Base-by-base conservation (phyloP, 257 asterid species). In the Solanum chilense region DNA sequence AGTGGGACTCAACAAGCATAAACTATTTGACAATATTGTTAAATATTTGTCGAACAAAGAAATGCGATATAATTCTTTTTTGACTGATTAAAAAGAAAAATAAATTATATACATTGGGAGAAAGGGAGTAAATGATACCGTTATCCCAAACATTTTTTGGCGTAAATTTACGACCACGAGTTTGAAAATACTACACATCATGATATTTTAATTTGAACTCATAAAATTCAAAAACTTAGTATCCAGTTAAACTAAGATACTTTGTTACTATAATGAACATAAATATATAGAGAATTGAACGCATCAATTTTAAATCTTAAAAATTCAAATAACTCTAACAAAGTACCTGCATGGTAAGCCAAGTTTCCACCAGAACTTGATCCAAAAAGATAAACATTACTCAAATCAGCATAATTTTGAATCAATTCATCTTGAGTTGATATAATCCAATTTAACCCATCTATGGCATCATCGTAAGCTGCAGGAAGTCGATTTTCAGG, bases 401-500 rank as follows among this genome's bases (percentile, higher is more conserved):
- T 75, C 29, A 91, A 80, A 90, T 91, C 92, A 3, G 92, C 88
- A 66, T 71, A 89, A 33, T 89, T 73, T 12, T 14, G 45, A 9
- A 91, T 81, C 93, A 91, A 91, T 23, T 90, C 88, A 10, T 90
- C 92, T 47, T 74, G 47, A 23, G 89, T 45, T n/a, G 21, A n/a
- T 16, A 60, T 86, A 10, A 91, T 23, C 92, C 92, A 91, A 35
- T 75, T 3, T 62, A 91, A 80, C 35, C 88, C 91, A 49, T 91
- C 93, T 86, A 91, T 83, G 37, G 91, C 92, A 58, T 91, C 93
- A 12, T 91, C 90, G 5, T 90, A 91, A 23, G 92, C 92, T 5
- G 91, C 92, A 4, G 93, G 93, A 2, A 91, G 90, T 45, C 91
- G 91, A 64, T 90, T 81, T 56, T 91, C 93, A 1, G 93, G 93